Percentiles rank a stretch among this genome's conserved stretches.
Evolutionary conservation across 1,139 yeast genomes (phyloP).

Genomic region (Geotrichum histeridarum): DNA sequence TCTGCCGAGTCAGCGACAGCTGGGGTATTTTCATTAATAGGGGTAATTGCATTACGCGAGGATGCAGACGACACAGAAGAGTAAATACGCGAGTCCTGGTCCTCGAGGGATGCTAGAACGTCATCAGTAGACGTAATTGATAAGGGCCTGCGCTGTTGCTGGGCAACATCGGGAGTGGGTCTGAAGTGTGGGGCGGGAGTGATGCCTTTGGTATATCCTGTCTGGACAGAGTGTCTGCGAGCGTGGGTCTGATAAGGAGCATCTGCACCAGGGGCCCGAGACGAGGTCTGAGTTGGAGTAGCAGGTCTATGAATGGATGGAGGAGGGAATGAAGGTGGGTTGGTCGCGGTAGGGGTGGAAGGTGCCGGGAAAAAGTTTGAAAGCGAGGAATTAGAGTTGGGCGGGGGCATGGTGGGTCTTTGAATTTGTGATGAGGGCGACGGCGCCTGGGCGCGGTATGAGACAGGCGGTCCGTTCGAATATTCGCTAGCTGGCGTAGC

Average conservation of each 20-base stretch:
- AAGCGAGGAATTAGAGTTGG: background rate
- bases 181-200: constrained; percentile 12
- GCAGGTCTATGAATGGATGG: constrained; percentile 8
- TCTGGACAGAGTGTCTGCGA: constrained; percentile 32
- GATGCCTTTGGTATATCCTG: constrained; percentile 27
- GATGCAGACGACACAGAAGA: constrained; percentile 26
- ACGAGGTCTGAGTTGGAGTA: constrained; percentile 6
- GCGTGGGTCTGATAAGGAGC: constrained; percentile 22
- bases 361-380: background rate
- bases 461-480: constrained; percentile 4
- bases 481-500: constrained; percentile 14
- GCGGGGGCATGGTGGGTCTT: constrained; percentile 1
- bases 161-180: constrained; percentile 6
- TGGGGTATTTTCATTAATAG: constrained; percentile 7
- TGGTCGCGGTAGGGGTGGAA: constrained; percentile 2
- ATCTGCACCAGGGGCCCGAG: constrained; percentile 9
- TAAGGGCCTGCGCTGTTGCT: constrained; percentile 12
- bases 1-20: background rate
- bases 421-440: background rate
- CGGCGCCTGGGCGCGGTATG: constrained; percentile 4
- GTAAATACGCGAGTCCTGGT: constrained; percentile 16
- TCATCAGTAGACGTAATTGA: constrained; percentile 16
- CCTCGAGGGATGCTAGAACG: constrained; percentile 17
- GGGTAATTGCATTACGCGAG: constrained; percentile 15
- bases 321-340: constrained; percentile 9